These are phyloP conservation scores for Talaromyces verruculosus DNA, from an alignment of 2,329 filamentous ascomycete species.

Conservation along the genomic window DNA sequence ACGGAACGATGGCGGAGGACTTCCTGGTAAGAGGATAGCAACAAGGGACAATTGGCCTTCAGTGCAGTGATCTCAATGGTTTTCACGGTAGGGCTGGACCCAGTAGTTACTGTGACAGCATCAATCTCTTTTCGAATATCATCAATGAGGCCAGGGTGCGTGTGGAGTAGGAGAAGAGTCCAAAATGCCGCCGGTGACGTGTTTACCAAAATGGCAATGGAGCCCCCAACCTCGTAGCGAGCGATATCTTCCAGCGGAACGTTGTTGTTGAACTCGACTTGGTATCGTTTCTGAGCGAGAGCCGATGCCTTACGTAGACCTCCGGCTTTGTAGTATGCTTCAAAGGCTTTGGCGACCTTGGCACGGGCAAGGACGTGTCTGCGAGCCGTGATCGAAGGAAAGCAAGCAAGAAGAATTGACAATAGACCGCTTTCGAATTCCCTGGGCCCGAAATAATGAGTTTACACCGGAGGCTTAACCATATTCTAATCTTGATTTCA, in stretches of 20 bases:
- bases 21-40: slow-evolving; percentile 11
- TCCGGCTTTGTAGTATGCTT: not conserved
- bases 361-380: not conserved
- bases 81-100: not conserved
- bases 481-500: too few species aligned
- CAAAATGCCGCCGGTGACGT: slow-evolving; percentile 11
- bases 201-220: slow-evolving; percentile 12
- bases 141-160: not conserved
- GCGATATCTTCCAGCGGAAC: slow-evolving; percentile 1
- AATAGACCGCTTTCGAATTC: not conserved
- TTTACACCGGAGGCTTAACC: too few species aligned
- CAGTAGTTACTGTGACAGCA: not conserved
- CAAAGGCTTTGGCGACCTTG: not conserved
- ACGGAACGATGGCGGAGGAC: slow-evolving; percentile 10
- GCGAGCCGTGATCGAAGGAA: not conserved
- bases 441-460: too few species aligned
- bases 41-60: slow-evolving; percentile 4
- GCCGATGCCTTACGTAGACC: not conserved
- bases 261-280: not conserved
- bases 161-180: not conserved
- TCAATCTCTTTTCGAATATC: slow-evolving; percentile 12
- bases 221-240: not conserved
- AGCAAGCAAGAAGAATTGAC: not conserved
- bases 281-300: not conserved
- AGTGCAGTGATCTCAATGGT: slow-evolving; percentile 8